Evolutionary conservation across 805 yeast species (phyloP).

Genomic region (Diddensiella santjacobensis): DNA sequence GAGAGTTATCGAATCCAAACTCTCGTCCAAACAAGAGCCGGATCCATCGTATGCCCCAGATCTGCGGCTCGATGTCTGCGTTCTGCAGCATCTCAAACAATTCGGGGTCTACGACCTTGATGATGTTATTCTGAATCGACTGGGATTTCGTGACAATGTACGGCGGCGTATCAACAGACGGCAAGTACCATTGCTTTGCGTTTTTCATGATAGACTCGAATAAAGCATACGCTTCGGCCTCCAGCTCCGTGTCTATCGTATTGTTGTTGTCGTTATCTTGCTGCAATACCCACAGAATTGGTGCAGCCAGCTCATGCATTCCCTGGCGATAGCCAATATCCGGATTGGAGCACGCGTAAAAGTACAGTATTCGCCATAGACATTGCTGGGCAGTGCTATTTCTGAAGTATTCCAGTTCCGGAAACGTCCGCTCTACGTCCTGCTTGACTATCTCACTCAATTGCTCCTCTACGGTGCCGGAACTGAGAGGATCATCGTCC

Average conservation of each 20-base stretch:
- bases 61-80: conserved; percentile 34
- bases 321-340: conserved; percentile 52
- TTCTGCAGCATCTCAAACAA: conserved; percentile 24
- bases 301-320: conserved; percentile 50
- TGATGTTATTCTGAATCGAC: conserved; percentile 30
- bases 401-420: conserved; percentile 33
- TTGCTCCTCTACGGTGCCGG: conserved; percentile 12
- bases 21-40: conserved; percentile 36
- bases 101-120: conserved; percentile 30
- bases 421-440: conserved; percentile 35
- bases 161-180: conserved; percentile 20
- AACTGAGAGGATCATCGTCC: conserved; percentile 3
- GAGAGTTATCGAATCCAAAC: conserved; percentile 28
- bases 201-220: conserved; percentile 31
- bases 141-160: conserved; percentile 31
- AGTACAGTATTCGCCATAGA: conserved; percentile 42
- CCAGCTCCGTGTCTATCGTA: conserved; percentile 19
- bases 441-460: conserved; percentile 26
- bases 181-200: conserved; percentile 32
- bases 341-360: conserved; percentile 46
- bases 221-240: conserved; percentile 31
- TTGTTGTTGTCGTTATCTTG: conserved; percentile 4
- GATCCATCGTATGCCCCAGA: conserved; percentile 38
- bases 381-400: conserved; percentile 21
- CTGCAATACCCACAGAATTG: conserved; percentile 34